These are phyloP conservation scores for Colletotrichum theobromicola DNA, from an alignment of 2,329 filamentous ascomycete species.

Conservation along the genomic window DNA sequence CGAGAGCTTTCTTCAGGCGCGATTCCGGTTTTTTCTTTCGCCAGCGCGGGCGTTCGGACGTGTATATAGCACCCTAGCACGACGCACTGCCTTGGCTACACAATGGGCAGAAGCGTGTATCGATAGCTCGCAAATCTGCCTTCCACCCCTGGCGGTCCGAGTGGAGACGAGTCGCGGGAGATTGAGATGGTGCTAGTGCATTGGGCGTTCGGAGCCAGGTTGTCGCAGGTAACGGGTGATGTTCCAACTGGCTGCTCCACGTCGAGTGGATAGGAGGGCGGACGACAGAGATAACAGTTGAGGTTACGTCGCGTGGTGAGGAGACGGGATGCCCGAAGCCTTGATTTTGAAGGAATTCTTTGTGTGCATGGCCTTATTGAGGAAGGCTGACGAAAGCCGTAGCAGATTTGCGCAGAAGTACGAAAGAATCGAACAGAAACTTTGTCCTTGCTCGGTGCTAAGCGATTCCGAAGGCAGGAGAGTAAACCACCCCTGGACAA, in stretches of 20 bases:
- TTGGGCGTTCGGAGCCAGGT: conserved; percentile 11
- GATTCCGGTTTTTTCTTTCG: background rate
- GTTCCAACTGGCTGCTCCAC: conserved; percentile 17
- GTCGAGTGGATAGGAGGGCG: background rate
- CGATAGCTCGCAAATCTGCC: conserved; percentile 13
- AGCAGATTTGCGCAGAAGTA: background rate
- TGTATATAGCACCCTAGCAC: conserved; percentile 1
- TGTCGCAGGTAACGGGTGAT: conserved; percentile 12
- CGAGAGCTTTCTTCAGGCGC: background rate
- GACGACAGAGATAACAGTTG: conserved; percentile 16
- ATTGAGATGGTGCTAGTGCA: conserved; percentile 20
- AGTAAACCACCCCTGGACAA: background rate
- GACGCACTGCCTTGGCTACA: background rate
- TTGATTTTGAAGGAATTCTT: background rate
- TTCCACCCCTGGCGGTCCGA: conserved; percentile 1
- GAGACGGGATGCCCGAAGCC: background rate
- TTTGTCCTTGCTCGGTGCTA: background rate
- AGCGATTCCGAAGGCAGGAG: background rate
- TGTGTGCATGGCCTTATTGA: background rate
- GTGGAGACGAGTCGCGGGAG: conserved; percentile 17
- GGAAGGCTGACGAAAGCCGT: background rate
- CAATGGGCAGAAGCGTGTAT: conserved; percentile 1
- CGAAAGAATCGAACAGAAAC: background rate
- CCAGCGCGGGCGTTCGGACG: conserved; percentile 4
- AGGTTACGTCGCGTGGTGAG: conserved; percentile 12